phyloP scores from a whole-genome alignment of 2,329 filamentous ascomycete genomes.

The Zalaria obscura region DNA sequence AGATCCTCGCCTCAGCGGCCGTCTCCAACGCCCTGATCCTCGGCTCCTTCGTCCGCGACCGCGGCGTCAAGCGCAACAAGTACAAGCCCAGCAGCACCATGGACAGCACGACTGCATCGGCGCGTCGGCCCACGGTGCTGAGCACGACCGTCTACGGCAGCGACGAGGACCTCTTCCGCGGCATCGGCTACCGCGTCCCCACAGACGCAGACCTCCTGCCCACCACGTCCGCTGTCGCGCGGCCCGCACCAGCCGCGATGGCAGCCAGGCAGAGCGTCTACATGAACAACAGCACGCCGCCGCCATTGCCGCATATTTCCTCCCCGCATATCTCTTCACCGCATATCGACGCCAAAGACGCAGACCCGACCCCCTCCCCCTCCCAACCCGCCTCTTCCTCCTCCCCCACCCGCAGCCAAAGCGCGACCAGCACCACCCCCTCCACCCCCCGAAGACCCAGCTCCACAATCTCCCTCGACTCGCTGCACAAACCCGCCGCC shows the following conservation, averaged over 20 bases:
- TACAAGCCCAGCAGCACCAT: constrained; percentile 47
- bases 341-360: too few species aligned
- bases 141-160: constrained; percentile 54
- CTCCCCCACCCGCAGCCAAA: too few species aligned
- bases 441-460: too few species aligned
- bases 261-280: constrained; percentile 14
- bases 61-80: constrained; percentile 78
- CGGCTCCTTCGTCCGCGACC: constrained; percentile 82
- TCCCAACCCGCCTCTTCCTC: too few species aligned
- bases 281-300: too few species aligned
- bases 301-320: too few species aligned
- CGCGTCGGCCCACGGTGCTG: constrained; percentile 46
- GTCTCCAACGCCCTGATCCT: constrained; percentile 83
- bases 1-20: constrained; percentile 75
- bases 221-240: constrained; percentile 10
- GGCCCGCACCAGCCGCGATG: constrained; percentile 24
- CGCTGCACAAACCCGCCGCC: too few species aligned
- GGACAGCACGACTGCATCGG: constrained; percentile 37
- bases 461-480: too few species aligned
- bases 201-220: constrained; percentile 36
- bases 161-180: constrained; percentile 78
- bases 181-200: constrained; percentile 56
- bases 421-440: too few species aligned
- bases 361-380: too few species aligned
- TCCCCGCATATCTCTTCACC: too few species aligned